Evolutionary conservation across 768 basidiomycete genomes (phyloP).

Genomic region (Grammothele lineata): DNA sequence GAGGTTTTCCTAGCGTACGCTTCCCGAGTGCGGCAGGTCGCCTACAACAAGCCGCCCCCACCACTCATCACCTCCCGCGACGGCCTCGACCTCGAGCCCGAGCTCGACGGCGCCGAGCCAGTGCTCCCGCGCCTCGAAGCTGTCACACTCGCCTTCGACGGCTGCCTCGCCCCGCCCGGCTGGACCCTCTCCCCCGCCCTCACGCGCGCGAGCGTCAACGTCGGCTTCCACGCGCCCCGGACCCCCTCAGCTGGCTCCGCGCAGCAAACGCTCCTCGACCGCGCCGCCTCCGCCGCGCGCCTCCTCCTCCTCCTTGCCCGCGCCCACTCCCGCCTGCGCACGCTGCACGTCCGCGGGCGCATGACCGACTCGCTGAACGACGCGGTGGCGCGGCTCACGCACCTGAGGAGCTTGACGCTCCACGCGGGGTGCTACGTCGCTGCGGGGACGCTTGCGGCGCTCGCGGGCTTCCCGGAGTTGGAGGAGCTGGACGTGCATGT

Average conservation of each 20-base stretch:
- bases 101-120: too few relatives aligned
- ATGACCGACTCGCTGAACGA: neutral
- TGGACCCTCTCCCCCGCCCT: slow-evolving; percentile 6
- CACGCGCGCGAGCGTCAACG: slow-evolving; percentile 1
- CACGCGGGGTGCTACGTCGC: slow-evolving; percentile 9
- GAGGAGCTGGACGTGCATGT: slow-evolving; percentile 17
- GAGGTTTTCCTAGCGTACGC: too few relatives aligned
- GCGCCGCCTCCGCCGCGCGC: slow-evolving; percentile 7
- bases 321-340: neutral
- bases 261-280: neutral
- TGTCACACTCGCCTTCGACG: slow-evolving; percentile 5
- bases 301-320: slow-evolving; percentile 1
- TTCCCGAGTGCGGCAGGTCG: neutral
- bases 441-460: slow-evolving; percentile 12
- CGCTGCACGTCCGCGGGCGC: neutral
- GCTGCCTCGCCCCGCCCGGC: slow-evolving; percentile 3
- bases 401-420: slow-evolving; percentile 11
- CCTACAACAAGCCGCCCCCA: too few relatives aligned
- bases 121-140: slow-evolving; percentile 4
- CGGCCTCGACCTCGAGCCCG: too few relatives aligned
- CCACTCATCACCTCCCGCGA: too few relatives aligned
- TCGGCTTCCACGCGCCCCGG: neutral
- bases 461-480: slow-evolving; percentile 17
- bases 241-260: too few relatives aligned
- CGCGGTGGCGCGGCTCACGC: neutral